Evolutionary conservation across 2,329 filamentous ascomycete genomes (phyloP).

Genomic region (Exserohilum turcica): DNA sequence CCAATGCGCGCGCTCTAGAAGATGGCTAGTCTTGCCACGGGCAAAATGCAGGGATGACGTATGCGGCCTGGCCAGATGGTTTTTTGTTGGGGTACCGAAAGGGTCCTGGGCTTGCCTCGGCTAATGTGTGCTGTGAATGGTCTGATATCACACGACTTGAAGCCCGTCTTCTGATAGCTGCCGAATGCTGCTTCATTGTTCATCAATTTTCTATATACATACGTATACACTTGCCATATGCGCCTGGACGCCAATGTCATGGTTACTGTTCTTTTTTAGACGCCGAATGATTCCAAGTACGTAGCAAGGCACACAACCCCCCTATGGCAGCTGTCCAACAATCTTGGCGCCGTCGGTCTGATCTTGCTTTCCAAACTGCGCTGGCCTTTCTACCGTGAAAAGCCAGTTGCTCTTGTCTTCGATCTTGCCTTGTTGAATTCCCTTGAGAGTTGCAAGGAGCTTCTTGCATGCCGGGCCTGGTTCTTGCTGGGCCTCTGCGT

Average conservation of each 20-base stretch:
- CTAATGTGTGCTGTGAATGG: not conserved
- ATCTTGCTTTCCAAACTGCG: constrained; percentile 40
- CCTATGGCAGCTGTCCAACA: constrained; percentile 44
- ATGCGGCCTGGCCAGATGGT: constrained; percentile 16
- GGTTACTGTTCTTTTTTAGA: not conserved
- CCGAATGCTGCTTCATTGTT: not conserved
- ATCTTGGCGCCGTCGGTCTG: constrained; percentile 29
- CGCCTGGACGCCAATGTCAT: not conserved
- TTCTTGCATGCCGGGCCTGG: constrained; percentile 74
- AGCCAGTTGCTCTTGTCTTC: constrained; percentile 80
- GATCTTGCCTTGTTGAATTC: constrained; percentile 80
- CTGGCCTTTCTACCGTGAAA: constrained; percentile 50
- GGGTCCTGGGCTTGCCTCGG: not conserved
- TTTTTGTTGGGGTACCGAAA: constrained; percentile 5
- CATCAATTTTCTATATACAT: not conserved
- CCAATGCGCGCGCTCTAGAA: constrained; percentile 13
- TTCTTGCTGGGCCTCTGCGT: constrained; percentile 64
- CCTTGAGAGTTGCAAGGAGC: constrained; percentile 77
- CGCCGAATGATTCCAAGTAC: not conserved
- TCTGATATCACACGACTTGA: not conserved
- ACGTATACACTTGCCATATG: not conserved
- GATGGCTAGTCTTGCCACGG: constrained; percentile 11
- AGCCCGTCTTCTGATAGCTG: not conserved
- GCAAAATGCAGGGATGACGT: constrained; percentile 25
- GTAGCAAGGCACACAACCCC: not conserved